Evolutionary conservation across 495 filamentous ascomycete genomes (phyloP), one percentile per base, ranked within the genome.

Genomic region (Xylaria bambusicola): DNA sequence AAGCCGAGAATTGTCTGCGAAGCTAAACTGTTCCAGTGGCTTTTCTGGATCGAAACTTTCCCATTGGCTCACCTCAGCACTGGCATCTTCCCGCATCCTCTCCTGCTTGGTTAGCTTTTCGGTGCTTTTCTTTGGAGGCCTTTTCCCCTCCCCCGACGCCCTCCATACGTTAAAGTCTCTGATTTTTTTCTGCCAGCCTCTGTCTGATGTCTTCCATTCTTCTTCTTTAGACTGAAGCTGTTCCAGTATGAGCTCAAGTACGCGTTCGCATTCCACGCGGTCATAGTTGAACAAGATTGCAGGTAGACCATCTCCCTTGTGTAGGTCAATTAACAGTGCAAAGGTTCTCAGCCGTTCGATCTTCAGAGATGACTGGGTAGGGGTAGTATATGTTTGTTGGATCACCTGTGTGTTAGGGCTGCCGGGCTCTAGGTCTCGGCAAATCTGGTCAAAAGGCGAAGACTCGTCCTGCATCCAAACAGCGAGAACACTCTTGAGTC

Each of bases 241-340:
- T 3, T 64, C 36, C 3, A 85, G 46, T 1, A 92, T 38, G 4
- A 68, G 45, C 4, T 58, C 35, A 44, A 78, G 79, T 13, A 89
- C 77, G 2, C 63, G 61, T 69, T 92, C 88, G 58, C 89, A 93
- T 18, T 70, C 65, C 0, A 56, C 60, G 35, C 89, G 81, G 57
- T 91, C 87, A 66, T 87, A 92, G 56, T 89, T 90, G 77, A 93
- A 92, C 5, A 92, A 61, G 15, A 93, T 81, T 0, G 87, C 88
- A 0, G 90, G 90, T 5, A 93, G 76, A 2, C 86, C 88, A 54
- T 82, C 78, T 56, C 82, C 78, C 2, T 77, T 71, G 50, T 91
- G 82, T 0, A 93, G 79, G 13, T 84, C 78, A 24, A 70, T 75
- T 0, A 91, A 74, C 31, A 92, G 66, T 0, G 86, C 82, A 20